Conservation (phyloP, 164 flowering plant species). For the Malania oleifera region DNA sequence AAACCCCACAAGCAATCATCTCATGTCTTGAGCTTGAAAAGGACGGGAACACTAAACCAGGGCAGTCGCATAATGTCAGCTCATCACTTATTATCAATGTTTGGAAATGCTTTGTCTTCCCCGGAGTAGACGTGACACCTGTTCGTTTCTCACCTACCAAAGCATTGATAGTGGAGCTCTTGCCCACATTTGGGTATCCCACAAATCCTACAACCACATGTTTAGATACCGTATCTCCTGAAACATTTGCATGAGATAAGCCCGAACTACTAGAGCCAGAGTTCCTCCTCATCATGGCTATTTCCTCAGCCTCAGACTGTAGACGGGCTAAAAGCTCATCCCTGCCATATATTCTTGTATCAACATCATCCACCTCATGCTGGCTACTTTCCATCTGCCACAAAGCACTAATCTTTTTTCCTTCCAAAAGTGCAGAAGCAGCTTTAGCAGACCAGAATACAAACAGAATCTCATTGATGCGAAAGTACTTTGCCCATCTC, state of each 20-base stretch:
- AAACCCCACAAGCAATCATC: conserved; percentile 89
- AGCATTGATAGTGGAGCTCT: conserved; percentile 97
- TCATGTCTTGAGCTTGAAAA: conserved; percentile 91
- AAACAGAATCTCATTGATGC: conserved; percentile 53
- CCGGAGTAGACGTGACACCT: conserved; percentile 96
- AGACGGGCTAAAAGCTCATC: conserved; percentile 84
- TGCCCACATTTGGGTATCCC: conserved; percentile 97
- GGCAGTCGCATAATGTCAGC: conserved; percentile 89
- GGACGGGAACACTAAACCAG: conserved; percentile 94
- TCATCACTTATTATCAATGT: conserved; percentile 76
- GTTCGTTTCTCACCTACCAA: conserved; percentile 83
- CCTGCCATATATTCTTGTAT: conserved; percentile 66
- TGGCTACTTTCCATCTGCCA: conserved; percentile 22
- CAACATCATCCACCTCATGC: conserved; percentile 28
- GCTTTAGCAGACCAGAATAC: conserved; percentile 98
- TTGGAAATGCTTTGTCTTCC: conserved; percentile 97
- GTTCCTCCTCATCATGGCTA: conserved; percentile 40
- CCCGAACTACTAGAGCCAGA: conserved; percentile 12
- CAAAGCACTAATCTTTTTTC: conserved; percentile 35
- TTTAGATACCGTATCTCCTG: conserved; percentile 18
- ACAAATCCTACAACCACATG: conserved; percentile 83
- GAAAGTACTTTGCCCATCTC: conserved; percentile 84
- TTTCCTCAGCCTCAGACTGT: conserved; percentile 80
- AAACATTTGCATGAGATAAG: conserved; percentile 13
- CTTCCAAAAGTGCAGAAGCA: conserved; percentile 73